phyloP scores from a whole-genome alignment of 176 grass and related monocot genomes.

The Eremochloa ophiuroides region DNA sequence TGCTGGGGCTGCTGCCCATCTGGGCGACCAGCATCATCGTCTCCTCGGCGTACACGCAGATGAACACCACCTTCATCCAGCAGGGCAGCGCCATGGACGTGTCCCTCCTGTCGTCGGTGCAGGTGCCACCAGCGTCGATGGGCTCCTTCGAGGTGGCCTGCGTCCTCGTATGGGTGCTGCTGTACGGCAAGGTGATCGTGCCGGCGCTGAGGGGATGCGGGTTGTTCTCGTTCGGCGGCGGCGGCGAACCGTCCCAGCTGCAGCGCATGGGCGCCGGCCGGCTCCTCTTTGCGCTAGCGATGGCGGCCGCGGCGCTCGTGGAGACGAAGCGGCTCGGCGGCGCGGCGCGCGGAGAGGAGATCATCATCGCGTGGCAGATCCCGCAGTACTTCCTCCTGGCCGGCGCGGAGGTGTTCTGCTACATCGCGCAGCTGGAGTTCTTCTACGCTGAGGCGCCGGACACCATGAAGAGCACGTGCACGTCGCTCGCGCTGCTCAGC shows the following conservation, averaged over 20 bases:
- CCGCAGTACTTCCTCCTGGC: slow-evolving; percentile 66
- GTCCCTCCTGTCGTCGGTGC: slow-evolving; percentile 41
- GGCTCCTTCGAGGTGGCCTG: slow-evolving; percentile 3
- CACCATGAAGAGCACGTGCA: slow-evolving; percentile 88
- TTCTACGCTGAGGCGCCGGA: slow-evolving; percentile 81
- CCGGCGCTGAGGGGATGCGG: not conserved
- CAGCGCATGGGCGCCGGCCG: slow-evolving; percentile 67
- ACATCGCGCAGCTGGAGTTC: slow-evolving; percentile 75
- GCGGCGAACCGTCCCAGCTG: slow-evolving; percentile 49
- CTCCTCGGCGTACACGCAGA: slow-evolving; percentile 61
- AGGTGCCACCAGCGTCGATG: slow-evolving; percentile 58
- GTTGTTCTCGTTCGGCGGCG: not conserved
- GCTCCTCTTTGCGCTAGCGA: slow-evolving; percentile 48
- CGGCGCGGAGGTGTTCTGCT: slow-evolving; percentile 57
- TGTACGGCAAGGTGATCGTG: not conserved
- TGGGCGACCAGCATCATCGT: slow-evolving; percentile 60
- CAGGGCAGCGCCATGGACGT: slow-evolving; percentile 65
- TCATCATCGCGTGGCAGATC: slow-evolving; percentile 68
- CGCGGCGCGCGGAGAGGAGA: slow-evolving; percentile 15
- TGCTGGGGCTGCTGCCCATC: slow-evolving; percentile 54
- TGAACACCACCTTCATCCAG: slow-evolving; percentile 83
- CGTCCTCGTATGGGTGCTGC: not conserved
- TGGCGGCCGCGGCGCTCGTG: slow-evolving; percentile 45
- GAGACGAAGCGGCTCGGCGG: slow-evolving; percentile 54
- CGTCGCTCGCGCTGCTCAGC: slow-evolving; percentile 63